phyloP scores from a whole-genome alignment of 441 rosid species.

The Pelargonium fulgidum region DNA sequence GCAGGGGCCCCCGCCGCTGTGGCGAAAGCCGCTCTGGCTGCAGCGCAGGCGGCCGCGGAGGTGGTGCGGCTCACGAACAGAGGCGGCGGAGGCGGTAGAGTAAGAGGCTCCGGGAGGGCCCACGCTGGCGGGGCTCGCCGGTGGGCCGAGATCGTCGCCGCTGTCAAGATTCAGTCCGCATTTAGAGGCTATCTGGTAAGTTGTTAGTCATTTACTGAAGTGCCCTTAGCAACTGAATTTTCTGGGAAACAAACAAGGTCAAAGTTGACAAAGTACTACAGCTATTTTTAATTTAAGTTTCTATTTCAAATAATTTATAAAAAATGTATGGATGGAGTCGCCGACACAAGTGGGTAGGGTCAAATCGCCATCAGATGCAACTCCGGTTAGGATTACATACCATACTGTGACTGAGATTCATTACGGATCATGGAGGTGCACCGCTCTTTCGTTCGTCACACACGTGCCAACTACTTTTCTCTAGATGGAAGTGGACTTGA shows the following conservation, averaged over 20 bases:
- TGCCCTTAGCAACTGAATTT: not conserved
- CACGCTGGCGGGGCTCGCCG: slow-evolving; percentile 17
- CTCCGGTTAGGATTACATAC: too few species aligned
- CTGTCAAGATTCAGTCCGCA: slow-evolving; percentile 50
- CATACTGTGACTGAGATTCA: not conserved
- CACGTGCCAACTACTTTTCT: too few species aligned
- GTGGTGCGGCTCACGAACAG: slow-evolving; percentile 53
- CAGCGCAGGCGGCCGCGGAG: slow-evolving; percentile 68
- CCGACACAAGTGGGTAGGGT: not conserved
- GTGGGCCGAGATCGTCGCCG: slow-evolving; percentile 30
- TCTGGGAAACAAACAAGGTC: not conserved
- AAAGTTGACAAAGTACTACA: too few species aligned
- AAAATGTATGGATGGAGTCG: not conserved
- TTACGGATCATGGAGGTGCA: not conserved
- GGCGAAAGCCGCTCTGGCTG: slow-evolving; percentile 64
- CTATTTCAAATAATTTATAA: too few species aligned
- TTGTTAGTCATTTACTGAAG: slow-evolving; percentile 7
- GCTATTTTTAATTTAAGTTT: too few species aligned
- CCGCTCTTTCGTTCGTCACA: too few species aligned
- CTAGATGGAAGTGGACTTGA: not conserved
- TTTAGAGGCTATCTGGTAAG: slow-evolving; percentile 73
- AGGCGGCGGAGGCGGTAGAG: slow-evolving; percentile 21
- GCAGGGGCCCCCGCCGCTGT: slow-evolving; percentile 59
- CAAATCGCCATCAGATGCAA: too few species aligned
- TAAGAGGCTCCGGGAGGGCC: too few species aligned